Evolutionary conservation across 768 basidiomycete species (phyloP).

Genomic region (Leccinellum luteum): DNA sequence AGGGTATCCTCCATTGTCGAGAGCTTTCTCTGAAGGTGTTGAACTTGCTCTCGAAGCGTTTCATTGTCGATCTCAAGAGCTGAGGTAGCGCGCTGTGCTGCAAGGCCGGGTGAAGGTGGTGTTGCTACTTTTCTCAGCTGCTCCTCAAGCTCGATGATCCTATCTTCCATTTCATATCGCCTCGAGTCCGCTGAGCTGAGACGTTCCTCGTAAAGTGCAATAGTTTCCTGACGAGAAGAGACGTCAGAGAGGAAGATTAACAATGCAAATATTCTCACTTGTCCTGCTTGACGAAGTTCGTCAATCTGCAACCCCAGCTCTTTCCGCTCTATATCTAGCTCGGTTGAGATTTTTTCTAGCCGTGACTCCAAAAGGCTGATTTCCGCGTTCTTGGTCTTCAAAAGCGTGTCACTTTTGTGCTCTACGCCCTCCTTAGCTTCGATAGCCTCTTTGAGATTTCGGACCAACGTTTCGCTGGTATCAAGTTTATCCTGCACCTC

Average conservation of each 20-base stretch:
- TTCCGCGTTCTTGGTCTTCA: slow-evolving; percentile 60
- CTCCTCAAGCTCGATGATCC: slow-evolving; percentile 56
- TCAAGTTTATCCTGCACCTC: slow-evolving; percentile 47
- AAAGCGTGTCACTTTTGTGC: slow-evolving; percentile 46
- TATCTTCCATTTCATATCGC: slow-evolving; percentile 76
- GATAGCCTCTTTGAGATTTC: slow-evolving; percentile 51
- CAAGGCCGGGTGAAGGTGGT: slow-evolving; percentile 34
- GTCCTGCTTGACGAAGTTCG: slow-evolving; percentile 83
- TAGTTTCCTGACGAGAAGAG: slow-evolving; percentile 67
- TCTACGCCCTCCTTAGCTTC: slow-evolving; percentile 49
- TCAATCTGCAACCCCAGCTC: slow-evolving; percentile 77
- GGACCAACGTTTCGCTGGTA: slow-evolving; percentile 42
- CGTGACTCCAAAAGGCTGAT: slow-evolving; percentile 52
- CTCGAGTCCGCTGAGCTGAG: slow-evolving; percentile 66
- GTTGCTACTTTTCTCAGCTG: slow-evolving; percentile 34
- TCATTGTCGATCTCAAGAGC: slow-evolving; percentile 96
- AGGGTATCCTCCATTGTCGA: slow-evolving; percentile 77
- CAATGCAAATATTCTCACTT: slow-evolving; percentile 46
- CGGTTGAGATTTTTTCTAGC: slow-evolving; percentile 42
- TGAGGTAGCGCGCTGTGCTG: slow-evolving; percentile 48
- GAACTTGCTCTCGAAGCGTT: slow-evolving; percentile 83
- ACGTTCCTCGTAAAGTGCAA: slow-evolving; percentile 91
- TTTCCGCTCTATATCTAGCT: slow-evolving; percentile 55
- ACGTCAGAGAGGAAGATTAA: neutral
- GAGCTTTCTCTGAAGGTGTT: slow-evolving; percentile 79